phyloP scores from a whole-genome alignment of 2,329 filamentous ascomycete species.

The Tolypocladium guangdongense region DNA sequence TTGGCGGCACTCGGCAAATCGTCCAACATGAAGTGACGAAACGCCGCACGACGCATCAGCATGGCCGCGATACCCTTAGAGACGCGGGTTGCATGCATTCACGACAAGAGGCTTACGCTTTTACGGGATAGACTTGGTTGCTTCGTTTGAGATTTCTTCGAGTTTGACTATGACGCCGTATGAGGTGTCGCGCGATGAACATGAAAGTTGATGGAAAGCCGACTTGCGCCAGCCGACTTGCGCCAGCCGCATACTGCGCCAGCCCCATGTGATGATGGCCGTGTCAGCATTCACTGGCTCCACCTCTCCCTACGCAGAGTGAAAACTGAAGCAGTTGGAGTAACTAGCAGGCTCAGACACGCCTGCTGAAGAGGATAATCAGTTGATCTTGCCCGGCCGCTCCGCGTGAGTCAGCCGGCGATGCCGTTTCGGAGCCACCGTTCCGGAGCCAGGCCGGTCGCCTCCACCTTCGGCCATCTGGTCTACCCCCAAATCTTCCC shows the following conservation, averaged over 20 bases:
- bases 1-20: conserved; percentile 7
- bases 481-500: background rate
- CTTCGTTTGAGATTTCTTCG: conserved; percentile 8
- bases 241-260: no score
- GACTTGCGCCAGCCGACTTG: background rate
- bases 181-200: background rate
- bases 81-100: conserved; percentile 14
- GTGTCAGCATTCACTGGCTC: background rate
- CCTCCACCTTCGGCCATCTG: background rate
- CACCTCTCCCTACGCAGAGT: background rate
- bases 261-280: background rate
- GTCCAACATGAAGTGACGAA: conserved; percentile 6
- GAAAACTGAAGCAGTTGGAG: background rate
- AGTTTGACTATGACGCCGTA: conserved; percentile 5
- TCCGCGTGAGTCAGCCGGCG: background rate
- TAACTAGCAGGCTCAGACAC: background rate
- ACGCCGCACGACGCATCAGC: conserved; percentile 17
- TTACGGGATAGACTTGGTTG: conserved; percentile 23
- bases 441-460: no score
- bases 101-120: conserved; percentile 12
- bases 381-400: background rate
- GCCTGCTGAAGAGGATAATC: background rate
- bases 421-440: background rate
- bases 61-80: conserved; percentile 18
- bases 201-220: background rate